Conservation (phyloP, 352 stramenopile species). For the Globisporangium cylindrosporum region DNA sequence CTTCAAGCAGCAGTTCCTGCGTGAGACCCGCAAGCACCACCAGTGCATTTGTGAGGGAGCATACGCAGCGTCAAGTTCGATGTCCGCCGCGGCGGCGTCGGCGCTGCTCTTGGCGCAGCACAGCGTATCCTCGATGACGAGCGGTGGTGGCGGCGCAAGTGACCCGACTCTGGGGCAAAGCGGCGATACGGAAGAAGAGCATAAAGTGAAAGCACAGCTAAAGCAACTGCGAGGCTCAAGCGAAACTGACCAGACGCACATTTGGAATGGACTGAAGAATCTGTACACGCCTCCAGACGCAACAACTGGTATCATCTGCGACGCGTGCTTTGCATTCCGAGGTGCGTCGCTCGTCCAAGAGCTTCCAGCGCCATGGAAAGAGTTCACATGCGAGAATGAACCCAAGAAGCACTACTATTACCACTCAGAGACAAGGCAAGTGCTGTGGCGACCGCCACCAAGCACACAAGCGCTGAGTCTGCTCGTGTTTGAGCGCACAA, state of each 20-base stretch:
- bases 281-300: constrained; percentile 46
- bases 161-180: not conserved
- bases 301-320: constrained; percentile 52
- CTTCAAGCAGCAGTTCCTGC: constrained; percentile 56
- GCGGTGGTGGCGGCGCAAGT: not conserved
- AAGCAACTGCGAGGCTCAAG: not conserved
- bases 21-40: constrained; percentile 47
- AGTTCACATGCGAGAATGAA: constrained; percentile 42
- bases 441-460: constrained; percentile 43
- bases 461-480: constrained; percentile 33
- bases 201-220: not conserved
- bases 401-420: constrained; percentile 58
- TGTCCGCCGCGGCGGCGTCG: constrained; percentile 21
- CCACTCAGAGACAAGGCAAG: constrained; percentile 28
- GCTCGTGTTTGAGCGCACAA: constrained; percentile 56
- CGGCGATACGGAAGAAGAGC: not conserved
- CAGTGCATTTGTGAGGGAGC: constrained; percentile 44
- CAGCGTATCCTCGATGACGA: constrained; percentile 7
- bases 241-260: constrained; percentile 9
- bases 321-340: constrained; percentile 44
- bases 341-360: constrained; percentile 28
- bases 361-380: constrained; percentile 41
- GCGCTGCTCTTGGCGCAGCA: constrained; percentile 34
- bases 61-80: constrained; percentile 23
- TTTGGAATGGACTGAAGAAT: constrained; percentile 32